These are phyloP conservation scores for Taphrina confusa DNA, from an alignment of 1,139 yeast genomes.

Conservation along the genomic window DNA sequence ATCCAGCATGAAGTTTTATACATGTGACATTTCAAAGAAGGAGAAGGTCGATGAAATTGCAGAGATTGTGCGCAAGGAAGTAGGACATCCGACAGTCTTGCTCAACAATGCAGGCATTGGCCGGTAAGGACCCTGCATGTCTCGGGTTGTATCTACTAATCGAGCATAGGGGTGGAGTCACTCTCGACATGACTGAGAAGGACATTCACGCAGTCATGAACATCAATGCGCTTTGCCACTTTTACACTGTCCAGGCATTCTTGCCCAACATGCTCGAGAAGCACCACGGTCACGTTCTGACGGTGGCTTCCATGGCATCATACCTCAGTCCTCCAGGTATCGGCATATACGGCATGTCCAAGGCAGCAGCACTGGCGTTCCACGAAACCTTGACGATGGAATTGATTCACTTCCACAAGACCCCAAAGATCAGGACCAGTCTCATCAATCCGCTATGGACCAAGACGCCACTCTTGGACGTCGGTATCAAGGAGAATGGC, in stretches of 20 bases:
- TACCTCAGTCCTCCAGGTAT: constrained; percentile 45
- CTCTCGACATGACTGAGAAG: constrained; percentile 56
- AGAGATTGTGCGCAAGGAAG: constrained; percentile 42
- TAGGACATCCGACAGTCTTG: constrained; percentile 66
- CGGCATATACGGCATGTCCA: constrained; percentile 81
- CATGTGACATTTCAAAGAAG: constrained; percentile 67
- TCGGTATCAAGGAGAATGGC: constrained; percentile 19
- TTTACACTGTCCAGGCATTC: constrained; percentile 68
- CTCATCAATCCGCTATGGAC: constrained; percentile 31
- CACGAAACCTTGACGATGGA: constrained; percentile 81
- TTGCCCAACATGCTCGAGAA: constrained; percentile 65
- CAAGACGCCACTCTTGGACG: constrained; percentile 28
- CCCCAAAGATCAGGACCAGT: constrained; percentile 48
- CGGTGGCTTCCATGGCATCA: constrained; percentile 81
- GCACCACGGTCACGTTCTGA: constrained; percentile 74
- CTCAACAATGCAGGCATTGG: constrained; percentile 81
- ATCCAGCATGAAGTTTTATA: constrained; percentile 52
- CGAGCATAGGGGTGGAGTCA: constrained; percentile 51
- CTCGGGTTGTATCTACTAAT: too few species aligned
- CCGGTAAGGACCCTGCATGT: too few species aligned
- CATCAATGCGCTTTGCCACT: constrained; percentile 71
- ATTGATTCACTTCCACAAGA: constrained; percentile 66
- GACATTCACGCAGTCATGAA: constrained; percentile 51
- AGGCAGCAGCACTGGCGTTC: constrained; percentile 78
- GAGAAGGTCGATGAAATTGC: constrained; percentile 50